A percentile compares a stretch with the other conserved stretches of the same genome.
These are phyloP conservation scores for Barnettozyma siamensis DNA, from an alignment of 805 yeast species.

Conservation along the genomic window DNA sequence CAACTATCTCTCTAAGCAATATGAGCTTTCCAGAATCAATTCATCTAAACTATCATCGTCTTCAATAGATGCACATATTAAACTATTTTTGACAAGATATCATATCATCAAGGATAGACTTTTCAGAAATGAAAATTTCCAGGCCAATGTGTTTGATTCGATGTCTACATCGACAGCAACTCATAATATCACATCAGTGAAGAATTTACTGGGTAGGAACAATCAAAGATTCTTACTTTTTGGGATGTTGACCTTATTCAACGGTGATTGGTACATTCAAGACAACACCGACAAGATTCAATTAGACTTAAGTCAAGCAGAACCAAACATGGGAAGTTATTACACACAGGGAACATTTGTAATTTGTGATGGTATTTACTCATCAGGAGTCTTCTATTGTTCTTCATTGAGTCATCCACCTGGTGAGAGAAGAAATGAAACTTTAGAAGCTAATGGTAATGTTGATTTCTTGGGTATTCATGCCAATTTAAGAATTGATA, in stretches of 20 bases:
- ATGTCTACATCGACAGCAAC: conserved; percentile 25
- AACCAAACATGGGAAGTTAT: conserved; percentile 58
- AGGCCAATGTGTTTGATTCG: conserved; percentile 31
- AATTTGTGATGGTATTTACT: conserved; percentile 80
- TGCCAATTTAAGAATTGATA: conserved; percentile 54
- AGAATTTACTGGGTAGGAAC: conserved; percentile 81
- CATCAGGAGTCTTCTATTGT: conserved; percentile 63
- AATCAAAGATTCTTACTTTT: conserved; percentile 70
- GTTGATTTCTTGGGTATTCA: conserved; percentile 60
- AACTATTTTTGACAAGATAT: conserved; percentile 49
- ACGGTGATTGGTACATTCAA: conserved; percentile 71
- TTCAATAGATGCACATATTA: conserved; percentile 27
- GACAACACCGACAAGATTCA: conserved; percentile 70
- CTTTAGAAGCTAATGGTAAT: conserved; percentile 71
- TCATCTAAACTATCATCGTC: conserved; percentile 24
- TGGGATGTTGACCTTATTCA: conserved; percentile 64
- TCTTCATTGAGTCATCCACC: conserved; percentile 82
- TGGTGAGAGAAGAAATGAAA: conserved; percentile 63
- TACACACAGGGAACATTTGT: conserved; percentile 72
- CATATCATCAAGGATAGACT: conserved; percentile 63
- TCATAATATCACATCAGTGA: conserved; percentile 57
- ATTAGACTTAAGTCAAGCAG: conserved; percentile 56
- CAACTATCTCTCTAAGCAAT: conserved; percentile 57
- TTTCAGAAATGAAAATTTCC: conserved; percentile 71
- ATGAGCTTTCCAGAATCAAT: conserved; percentile 31